Evolutionary conservation across 2,329 filamentous ascomycete genomes (phyloP).

Genomic region (Aspergillus proliferans): DNA sequence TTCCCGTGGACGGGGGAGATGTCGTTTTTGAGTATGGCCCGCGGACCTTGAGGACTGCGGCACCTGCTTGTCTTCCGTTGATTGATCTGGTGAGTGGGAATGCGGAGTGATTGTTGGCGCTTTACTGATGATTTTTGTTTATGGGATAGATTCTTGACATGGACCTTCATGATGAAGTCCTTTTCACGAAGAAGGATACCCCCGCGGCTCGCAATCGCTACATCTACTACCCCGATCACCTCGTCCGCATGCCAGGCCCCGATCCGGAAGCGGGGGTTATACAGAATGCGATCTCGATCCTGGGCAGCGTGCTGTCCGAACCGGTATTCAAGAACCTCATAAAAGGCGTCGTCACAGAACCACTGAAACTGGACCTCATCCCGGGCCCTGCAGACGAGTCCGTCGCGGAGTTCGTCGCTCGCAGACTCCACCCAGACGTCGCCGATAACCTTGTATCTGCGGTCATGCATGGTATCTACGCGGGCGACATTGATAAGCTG

Average conservation of each 20-base stretch:
- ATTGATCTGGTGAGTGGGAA: constrained; percentile 59
- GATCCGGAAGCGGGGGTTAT: constrained; percentile 18
- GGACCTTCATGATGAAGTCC: constrained; percentile 50
- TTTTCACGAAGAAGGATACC: constrained; percentile 47
- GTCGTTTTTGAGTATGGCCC: constrained; percentile 81
- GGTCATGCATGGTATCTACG: constrained; percentile 80
- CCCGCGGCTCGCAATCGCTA: constrained; percentile 61
- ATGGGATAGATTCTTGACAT: constrained; percentile 51
- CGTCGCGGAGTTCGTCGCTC: constrained; percentile 59
- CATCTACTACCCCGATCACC: constrained; percentile 81
- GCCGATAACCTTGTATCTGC: constrained; percentile 71
- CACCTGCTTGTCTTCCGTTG: constrained; percentile 58
- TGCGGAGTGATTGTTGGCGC: neutral
- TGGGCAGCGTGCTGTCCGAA: constrained; percentile 42
- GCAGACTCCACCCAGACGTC: constrained; percentile 49
- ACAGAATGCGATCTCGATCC: constrained; percentile 23
- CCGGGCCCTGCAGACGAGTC: constrained; percentile 56
- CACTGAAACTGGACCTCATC: constrained; percentile 26
- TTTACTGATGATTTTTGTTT: constrained; percentile 10
- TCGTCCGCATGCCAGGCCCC: constrained; percentile 57
- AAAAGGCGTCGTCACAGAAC: constrained; percentile 27
- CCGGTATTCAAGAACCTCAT: constrained; percentile 50
- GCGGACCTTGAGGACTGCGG: constrained; percentile 60
- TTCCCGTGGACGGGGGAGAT: constrained; percentile 52
- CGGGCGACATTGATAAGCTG: constrained; percentile 75